Percentiles rank a stretch among this genome's conserved stretches.
These are phyloP conservation scores for Coemansia sp. DNA, from an alignment of 192 early-diverging fungal species.

Conservation along the genomic window DNA sequence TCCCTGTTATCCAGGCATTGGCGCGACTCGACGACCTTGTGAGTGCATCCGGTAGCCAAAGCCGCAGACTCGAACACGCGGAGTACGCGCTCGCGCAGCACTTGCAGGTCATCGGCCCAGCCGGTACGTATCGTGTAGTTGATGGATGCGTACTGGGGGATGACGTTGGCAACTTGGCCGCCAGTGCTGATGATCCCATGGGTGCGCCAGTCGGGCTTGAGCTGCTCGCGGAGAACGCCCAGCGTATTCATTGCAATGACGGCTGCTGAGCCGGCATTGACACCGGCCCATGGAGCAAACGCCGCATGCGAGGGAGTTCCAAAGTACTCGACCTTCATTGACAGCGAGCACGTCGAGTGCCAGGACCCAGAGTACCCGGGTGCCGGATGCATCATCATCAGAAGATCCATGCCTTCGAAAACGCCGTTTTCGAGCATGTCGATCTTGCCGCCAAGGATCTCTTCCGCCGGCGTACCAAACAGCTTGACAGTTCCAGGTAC, in stretches of 20 bases:
- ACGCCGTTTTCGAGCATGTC: conserved; percentile 63
- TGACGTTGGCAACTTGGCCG: conserved; percentile 62
- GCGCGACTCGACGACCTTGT: conserved; percentile 55
- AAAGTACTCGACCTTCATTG: conserved; percentile 61
- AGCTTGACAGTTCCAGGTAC: conserved; percentile 62
- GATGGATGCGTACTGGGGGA: conserved; percentile 63
- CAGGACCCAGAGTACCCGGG: conserved; percentile 53
- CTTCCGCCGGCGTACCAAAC: conserved; percentile 79
- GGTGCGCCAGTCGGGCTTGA: conserved; percentile 62
- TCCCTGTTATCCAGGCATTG: conserved; percentile 59
- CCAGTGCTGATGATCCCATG: conserved; percentile 78
- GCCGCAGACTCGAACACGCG: conserved; percentile 65
- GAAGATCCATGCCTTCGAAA: conserved; percentile 68
- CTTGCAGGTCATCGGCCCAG: conserved; percentile 45
- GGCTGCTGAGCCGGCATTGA: conserved; percentile 80
- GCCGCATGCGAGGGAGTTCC: conserved; percentile 73
- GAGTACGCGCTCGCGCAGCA: conserved; percentile 55
- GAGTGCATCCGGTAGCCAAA: conserved; percentile 65
- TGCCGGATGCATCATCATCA: conserved; percentile 81
- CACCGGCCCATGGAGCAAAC: conserved; percentile 61
- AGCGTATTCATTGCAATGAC: conserved; percentile 64
- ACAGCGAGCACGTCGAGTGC: conserved; percentile 50
- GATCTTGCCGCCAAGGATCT: conserved; percentile 71
- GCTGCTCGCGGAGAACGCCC: conserved; percentile 66
- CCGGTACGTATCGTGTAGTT: conserved; percentile 62